Evolutionary conservation across 225 moss, liverwort and hornwort species (phyloP).

Genomic region (Takakia lepidozioides): DNA sequence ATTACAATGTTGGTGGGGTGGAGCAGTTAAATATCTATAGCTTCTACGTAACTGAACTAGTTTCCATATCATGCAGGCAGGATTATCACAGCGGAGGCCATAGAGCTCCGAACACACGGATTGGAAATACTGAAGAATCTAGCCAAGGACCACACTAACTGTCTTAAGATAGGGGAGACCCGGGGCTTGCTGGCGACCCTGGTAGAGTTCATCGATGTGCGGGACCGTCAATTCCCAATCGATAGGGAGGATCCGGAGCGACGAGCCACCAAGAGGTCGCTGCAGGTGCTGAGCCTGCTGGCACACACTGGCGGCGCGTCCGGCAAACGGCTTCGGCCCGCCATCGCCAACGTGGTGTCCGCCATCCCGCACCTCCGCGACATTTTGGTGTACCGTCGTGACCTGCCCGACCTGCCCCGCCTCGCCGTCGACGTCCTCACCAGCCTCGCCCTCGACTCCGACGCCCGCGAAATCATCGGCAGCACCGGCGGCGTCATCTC

Average conservation of each 20-base stretch:
- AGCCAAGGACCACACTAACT: slow-evolving; percentile 52
- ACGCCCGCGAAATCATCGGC: slow-evolving; percentile 45
- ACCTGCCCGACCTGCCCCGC: slow-evolving; percentile 26
- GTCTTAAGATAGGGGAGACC: slow-evolving; percentile 55
- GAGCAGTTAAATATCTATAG: no score
- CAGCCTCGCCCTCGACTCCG: slow-evolving; percentile 52
- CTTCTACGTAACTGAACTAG: no score
- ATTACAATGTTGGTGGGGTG: no score
- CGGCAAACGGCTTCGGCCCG: slow-evolving; percentile 44
- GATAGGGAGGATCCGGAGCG: neutral
- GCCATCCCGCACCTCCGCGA: slow-evolving; percentile 61
- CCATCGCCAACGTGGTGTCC: slow-evolving; percentile 53
- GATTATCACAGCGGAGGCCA: neutral
- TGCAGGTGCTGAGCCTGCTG: slow-evolving; percentile 40
- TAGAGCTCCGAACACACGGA: slow-evolving; percentile 35
- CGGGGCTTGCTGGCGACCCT: slow-evolving; percentile 45
- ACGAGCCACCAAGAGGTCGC: slow-evolving; percentile 41
- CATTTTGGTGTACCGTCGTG: slow-evolving; percentile 28
- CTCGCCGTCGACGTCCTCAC: slow-evolving; percentile 52
- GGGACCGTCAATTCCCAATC: neutral
- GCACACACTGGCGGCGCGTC: slow-evolving; percentile 36
- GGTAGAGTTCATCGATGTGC: slow-evolving; percentile 36
- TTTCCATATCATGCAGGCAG: no score
- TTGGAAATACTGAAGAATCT: slow-evolving; percentile 56
- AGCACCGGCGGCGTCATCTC: slow-evolving; percentile 69